These are phyloP conservation scores for Tylopilus vinaceipallidus DNA, from an alignment of 768 basidiomycete species.

Conservation along the genomic window DNA sequence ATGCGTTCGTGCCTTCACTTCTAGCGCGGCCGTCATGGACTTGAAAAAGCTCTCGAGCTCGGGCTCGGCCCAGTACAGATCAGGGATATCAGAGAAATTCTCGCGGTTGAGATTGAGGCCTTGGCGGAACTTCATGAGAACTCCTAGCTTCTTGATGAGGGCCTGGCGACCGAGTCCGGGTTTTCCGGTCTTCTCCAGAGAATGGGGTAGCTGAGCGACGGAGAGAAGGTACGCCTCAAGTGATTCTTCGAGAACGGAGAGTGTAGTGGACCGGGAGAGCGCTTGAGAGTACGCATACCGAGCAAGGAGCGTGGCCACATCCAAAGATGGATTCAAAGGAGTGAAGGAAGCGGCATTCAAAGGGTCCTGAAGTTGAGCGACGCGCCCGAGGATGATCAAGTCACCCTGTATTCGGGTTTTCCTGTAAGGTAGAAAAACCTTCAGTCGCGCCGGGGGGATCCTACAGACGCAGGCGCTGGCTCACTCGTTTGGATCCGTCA, in stretches of 20 bases:
- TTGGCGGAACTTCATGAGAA: conserved; percentile 89
- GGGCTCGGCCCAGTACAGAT: conserved; percentile 95
- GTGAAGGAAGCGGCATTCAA: conserved; percentile 44
- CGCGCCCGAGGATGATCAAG: conserved; percentile 82
- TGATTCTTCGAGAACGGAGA: conserved; percentile 83
- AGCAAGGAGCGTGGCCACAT: conserved; percentile 71
- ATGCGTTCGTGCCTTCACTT: conserved; percentile 77
- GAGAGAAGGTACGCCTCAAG: conserved; percentile 82
- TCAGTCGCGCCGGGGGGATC: conserved; percentile 1
- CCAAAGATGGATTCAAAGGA: conserved; percentile 53
- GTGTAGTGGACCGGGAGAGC: conserved; percentile 81
- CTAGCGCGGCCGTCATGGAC: conserved; percentile 79
- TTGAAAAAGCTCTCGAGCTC: conserved; percentile 89
- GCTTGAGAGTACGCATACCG: conserved; percentile 93
- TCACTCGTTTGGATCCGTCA: conserved; percentile 86
- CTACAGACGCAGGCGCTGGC: not conserved
- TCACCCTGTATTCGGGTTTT: conserved; percentile 88
- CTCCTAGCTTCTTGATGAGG: conserved; percentile 89
- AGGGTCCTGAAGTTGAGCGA: conserved; percentile 54
- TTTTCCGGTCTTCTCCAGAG: conserved; percentile 75
- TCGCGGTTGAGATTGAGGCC: conserved; percentile 86
- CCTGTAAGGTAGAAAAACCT: conserved; percentile 38
- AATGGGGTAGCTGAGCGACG: conserved; percentile 75
- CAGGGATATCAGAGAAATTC: conserved; percentile 85
- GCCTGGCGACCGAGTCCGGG: conserved; percentile 79